Evolutionary conservation across 2,329 filamentous ascomycete species (phyloP).

Genomic region (Calcarisporium arbuscula): DNA sequence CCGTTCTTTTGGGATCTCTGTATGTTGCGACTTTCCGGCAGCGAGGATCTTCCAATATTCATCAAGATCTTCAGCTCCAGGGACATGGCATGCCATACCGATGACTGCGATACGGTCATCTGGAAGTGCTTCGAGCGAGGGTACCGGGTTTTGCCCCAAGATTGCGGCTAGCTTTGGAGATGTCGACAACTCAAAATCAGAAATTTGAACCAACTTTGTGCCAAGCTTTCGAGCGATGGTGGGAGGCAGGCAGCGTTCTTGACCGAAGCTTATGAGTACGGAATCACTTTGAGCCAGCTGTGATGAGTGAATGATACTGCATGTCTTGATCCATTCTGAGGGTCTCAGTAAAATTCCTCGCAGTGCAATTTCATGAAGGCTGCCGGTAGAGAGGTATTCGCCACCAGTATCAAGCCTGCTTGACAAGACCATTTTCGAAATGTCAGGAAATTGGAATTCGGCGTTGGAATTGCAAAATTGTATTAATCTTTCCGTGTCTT

Average conservation of each 20-base stretch:
- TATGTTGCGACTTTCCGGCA: slow-evolving; percentile 8
- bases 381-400: slow-evolving; percentile 12
- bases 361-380: slow-evolving; percentile 23
- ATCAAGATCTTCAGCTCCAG: slow-evolving; percentile 24
- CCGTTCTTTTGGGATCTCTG: slow-evolving; percentile 4
- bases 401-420: slow-evolving; percentile 10
- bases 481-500: background rate
- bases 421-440: slow-evolving; percentile 18
- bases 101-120: slow-evolving; percentile 26
- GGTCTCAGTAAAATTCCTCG: slow-evolving; percentile 26
- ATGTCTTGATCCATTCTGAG: slow-evolving; percentile 26
- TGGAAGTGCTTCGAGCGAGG: too few species aligned
- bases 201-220: slow-evolving; percentile 12
- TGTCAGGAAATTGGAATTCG: slow-evolving; percentile 26
- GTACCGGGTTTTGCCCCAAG: too few species aligned
- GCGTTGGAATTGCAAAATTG: slow-evolving; percentile 18
- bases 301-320: too few species aligned
- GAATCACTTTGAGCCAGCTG: slow-evolving; percentile 17
- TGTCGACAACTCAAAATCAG: too few species aligned
- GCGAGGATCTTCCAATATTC: slow-evolving; percentile 24
- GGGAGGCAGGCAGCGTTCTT: slow-evolving; percentile 28
- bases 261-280: slow-evolving; percentile 27
- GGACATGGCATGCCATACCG: slow-evolving; percentile 31
- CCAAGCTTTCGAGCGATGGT: slow-evolving; percentile 19
- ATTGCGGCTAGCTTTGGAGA: too few species aligned